These are phyloP conservation scores for Xylaria sp. DNA, from an alignment of 2,329 filamentous ascomycete genomes.

Conservation along the genomic window DNA sequence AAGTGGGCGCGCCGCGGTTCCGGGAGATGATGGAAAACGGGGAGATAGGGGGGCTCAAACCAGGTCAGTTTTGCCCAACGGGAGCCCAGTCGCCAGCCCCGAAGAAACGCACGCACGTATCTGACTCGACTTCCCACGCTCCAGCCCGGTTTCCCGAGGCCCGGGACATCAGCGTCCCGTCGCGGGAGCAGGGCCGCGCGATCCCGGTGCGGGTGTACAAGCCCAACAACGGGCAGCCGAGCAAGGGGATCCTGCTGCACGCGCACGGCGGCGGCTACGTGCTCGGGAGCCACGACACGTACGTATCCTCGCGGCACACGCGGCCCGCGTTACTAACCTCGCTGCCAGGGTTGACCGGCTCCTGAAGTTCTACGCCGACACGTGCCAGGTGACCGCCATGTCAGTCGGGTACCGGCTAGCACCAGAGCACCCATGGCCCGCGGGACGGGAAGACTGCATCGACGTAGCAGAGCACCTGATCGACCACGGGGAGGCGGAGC, in stretches of 20 bases:
- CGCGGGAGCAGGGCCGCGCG: conserved; percentile 53
- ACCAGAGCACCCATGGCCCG: conserved; percentile 63
- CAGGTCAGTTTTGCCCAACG: too few species aligned
- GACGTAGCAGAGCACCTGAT: conserved; percentile 61
- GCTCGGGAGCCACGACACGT: conserved; percentile 11
- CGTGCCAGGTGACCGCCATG: conserved; percentile 54
- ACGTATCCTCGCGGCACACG: background rate
- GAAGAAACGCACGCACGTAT: conserved; percentile 43
- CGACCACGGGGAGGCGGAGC: conserved; percentile 50
- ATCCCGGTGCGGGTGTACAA: conserved; percentile 55
- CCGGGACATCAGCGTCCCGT: conserved; percentile 55
- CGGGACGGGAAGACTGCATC: conserved; percentile 60
- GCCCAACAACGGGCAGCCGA: conserved; percentile 49
- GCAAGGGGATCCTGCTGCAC: conserved; percentile 55
- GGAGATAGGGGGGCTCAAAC: conserved; percentile 39
- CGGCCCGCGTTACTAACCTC: background rate
- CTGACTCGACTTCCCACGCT: conserved; percentile 50
- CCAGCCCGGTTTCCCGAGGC: conserved; percentile 51
- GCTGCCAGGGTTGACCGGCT: conserved; percentile 37
- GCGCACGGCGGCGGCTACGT: conserved; percentile 57
- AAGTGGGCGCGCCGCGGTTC: conserved; percentile 14
- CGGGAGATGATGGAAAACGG: conserved; percentile 39
- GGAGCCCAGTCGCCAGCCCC: too few species aligned
- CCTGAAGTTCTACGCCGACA: conserved; percentile 56
- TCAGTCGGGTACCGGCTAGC: conserved; percentile 65